These are phyloP conservation scores for Codiaeum variegatum DNA, from an alignment of 441 rosid genomes.

Conservation along the genomic window DNA sequence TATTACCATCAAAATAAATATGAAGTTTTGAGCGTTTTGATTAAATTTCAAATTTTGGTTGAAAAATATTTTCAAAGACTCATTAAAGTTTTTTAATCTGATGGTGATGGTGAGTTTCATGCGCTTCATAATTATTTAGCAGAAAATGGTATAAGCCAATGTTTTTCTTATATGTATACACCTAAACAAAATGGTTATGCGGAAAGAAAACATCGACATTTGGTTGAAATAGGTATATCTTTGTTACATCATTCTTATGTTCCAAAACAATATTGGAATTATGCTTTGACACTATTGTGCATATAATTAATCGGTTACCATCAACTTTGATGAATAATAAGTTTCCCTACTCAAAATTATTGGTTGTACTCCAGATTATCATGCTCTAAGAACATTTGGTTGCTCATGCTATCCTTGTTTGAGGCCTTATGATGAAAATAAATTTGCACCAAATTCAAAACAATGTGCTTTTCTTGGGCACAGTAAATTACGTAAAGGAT, in stretches of 20 bases:
- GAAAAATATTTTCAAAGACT: not conserved
- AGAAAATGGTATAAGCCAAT: not conserved
- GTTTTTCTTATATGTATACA: not conserved
- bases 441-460: not conserved
- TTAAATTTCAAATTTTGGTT: not conserved
- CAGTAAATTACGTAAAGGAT: not conserved
- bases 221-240: slow-evolving; percentile 1
- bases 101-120: not conserved
- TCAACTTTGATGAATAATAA: not conserved
- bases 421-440: not conserved
- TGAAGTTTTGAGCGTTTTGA: not conserved
- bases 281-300: not conserved
- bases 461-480: not conserved
- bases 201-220: not conserved
- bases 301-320: slow-evolving; percentile 1
- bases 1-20: too few relatives aligned
- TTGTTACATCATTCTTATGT: not conserved
- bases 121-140: not conserved
- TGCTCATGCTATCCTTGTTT: not conserved
- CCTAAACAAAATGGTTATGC: not conserved
- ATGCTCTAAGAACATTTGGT: not conserved
- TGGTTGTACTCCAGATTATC: not conserved
- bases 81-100: not conserved
- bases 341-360: not conserved
- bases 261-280: not conserved